phyloP scores from a whole-genome alignment of 139 green algal species.

The Gonium pectorale region DNA sequence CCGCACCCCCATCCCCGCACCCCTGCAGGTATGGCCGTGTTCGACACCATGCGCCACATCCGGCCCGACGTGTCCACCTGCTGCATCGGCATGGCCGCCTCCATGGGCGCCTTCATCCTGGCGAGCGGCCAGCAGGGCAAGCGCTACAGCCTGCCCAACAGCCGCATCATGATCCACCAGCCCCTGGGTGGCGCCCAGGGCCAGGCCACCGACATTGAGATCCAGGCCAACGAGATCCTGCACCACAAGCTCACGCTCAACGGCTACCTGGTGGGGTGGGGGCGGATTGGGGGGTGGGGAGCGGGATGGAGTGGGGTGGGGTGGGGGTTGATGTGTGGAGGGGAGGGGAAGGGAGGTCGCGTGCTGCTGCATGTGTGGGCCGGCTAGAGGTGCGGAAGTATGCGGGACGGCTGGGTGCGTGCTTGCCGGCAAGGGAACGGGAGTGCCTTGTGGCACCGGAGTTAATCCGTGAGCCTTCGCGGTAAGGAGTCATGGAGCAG shows the following conservation, averaged over 20 bases:
- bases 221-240: slow-evolving; percentile 99
- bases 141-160: slow-evolving; percentile 97
- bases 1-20: too few species aligned
- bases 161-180: slow-evolving; percentile 99
- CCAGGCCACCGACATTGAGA: slow-evolving; percentile 99
- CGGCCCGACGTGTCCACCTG: slow-evolving; percentile 95
- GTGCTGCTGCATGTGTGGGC: too few species aligned
- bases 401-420: too few species aligned
- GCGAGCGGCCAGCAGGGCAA: slow-evolving; percentile 96
- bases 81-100: slow-evolving; percentile 98
- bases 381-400: too few species aligned
- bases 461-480: too few species aligned
- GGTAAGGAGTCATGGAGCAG: too few species aligned
- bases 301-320: too few species aligned
- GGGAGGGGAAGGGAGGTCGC: too few species aligned
- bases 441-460: too few species aligned
- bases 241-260: slow-evolving; percentile 99
- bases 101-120: slow-evolving; percentile 98
- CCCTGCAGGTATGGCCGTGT: slow-evolving; percentile 98
- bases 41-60: slow-evolving; percentile 99
- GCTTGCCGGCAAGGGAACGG: too few species aligned
- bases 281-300: too few species aligned
- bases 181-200: slow-evolving; percentile 97
- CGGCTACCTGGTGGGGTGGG: slow-evolving; percentile 86
- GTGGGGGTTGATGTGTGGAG: too few species aligned